Percentiles rank a stretch among this genome's conserved stretches.
Conservation (phyloP, 805 yeast species). For the Spathaspora boniae region DNA sequence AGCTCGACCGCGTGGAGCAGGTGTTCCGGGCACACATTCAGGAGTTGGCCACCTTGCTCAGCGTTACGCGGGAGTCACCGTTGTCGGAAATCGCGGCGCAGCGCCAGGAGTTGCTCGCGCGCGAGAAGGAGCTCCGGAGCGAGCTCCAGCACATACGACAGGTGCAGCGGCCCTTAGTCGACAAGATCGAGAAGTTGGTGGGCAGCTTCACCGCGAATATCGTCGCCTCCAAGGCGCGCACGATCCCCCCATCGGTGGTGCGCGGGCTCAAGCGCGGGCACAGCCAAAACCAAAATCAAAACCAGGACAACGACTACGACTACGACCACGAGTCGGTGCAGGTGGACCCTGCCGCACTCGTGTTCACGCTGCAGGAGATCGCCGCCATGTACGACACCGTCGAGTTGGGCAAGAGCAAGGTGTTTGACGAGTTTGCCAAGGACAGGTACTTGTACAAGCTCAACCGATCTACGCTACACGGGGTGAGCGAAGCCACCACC, state of each 20-base stretch:
- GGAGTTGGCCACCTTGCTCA: slow-evolving; percentile 17
- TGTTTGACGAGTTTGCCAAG: slow-evolving; percentile 18
- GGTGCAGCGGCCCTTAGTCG: slow-evolving; percentile 34
- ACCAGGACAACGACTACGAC: too few relatives aligned
- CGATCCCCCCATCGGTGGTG: background rate
- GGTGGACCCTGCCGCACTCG: too few relatives aligned
- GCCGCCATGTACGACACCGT: slow-evolving; percentile 15
- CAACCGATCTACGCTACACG: slow-evolving; percentile 14
- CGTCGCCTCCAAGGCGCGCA: slow-evolving; percentile 1
- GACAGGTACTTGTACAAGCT: slow-evolving; percentile 19
- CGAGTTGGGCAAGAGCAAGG: slow-evolving; percentile 16
- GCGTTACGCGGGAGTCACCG: slow-evolving; percentile 11
- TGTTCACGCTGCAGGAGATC: slow-evolving; percentile 20
- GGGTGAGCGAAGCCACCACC: slow-evolving; percentile 14
- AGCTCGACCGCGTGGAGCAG: slow-evolving; percentile 25
- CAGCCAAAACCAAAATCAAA: too few relatives aligned
- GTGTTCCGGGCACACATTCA: slow-evolving; percentile 24
- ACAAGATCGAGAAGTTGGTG: slow-evolving; percentile 27
- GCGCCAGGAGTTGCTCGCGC: slow-evolving; percentile 16
- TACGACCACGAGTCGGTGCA: too few relatives aligned
- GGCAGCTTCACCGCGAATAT: slow-evolving; percentile 19
- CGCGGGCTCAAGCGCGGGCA: too few relatives aligned
- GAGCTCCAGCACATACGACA: slow-evolving; percentile 24
- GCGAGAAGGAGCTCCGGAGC: slow-evolving; percentile 13
- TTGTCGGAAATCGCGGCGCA: slow-evolving; percentile 19